Percentiles rank a stretch among this genome's conserved stretches.
phyloP scores from a whole-genome alignment of 108 stramenopile genomes.

The Craspedostauros australis region DNA sequence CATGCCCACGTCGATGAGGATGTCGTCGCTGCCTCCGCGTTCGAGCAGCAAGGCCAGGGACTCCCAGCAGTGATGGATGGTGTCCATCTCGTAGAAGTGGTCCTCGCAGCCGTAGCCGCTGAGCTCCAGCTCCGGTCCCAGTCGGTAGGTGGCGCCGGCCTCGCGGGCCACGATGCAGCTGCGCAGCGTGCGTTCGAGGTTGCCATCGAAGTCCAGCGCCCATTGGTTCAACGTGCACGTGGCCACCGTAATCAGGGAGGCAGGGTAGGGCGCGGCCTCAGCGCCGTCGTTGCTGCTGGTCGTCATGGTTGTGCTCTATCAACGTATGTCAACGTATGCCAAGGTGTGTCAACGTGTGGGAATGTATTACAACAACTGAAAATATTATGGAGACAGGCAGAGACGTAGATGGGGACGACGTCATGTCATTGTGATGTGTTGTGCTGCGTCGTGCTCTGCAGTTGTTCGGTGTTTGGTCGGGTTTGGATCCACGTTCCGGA shows the following conservation, averaged over 20 bases:
- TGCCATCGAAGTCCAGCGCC: slow-evolving; percentile 97
- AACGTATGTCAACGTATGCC: too few relatives aligned
- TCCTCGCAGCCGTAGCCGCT: slow-evolving; percentile 98
- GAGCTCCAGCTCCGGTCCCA: slow-evolving; percentile 96
- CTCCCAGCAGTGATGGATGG: slow-evolving; percentile 94
- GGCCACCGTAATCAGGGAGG: slow-evolving; percentile 76
- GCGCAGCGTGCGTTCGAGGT: slow-evolving; percentile 65
- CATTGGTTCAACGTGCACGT: slow-evolving; percentile 98
- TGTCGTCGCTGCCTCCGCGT: slow-evolving; percentile 65
- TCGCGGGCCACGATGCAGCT: slow-evolving; percentile 80
- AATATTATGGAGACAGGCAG: too few relatives aligned
- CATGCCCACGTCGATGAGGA: slow-evolving; percentile 95
- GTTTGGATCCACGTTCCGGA: too few relatives aligned
- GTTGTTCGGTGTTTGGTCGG: too few relatives aligned
- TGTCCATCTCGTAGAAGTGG: slow-evolving; percentile 95
- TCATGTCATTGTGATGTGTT: too few relatives aligned
- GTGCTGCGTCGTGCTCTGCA: too few relatives aligned
- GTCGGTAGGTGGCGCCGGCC: slow-evolving; percentile 80
- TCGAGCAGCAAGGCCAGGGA: slow-evolving; percentile 64
- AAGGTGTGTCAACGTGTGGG: too few relatives aligned
- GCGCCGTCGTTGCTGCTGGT: too few relatives aligned
- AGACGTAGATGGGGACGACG: too few relatives aligned
- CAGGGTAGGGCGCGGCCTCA: too few relatives aligned
- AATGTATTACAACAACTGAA: too few relatives aligned
- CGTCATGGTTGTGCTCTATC: too few relatives aligned